A percentile compares a stretch with the other conserved stretches of the same genome.
Conservation (phyloP, 2,329 filamentous ascomycete species). For the Coniochaeta ligniaria region DNA sequence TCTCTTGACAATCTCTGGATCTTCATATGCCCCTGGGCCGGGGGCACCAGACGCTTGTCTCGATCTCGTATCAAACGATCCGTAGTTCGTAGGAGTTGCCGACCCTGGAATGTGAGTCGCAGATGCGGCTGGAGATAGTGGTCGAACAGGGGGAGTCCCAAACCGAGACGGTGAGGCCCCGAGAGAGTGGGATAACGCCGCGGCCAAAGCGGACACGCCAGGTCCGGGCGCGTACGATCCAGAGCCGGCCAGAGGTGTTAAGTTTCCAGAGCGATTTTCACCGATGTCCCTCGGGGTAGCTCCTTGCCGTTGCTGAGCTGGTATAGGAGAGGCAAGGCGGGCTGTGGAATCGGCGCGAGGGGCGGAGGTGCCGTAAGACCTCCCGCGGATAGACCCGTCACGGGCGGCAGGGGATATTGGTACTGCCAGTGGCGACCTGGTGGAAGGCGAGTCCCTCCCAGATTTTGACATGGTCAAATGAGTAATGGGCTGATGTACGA, state of each 20-base stretch:
- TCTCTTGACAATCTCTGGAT: constrained; percentile 83
- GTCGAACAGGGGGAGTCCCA: constrained; percentile 55
- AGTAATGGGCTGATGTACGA: neutral
- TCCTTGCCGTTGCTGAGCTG: constrained; percentile 7
- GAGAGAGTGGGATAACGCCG: constrained; percentile 71
- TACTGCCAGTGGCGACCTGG: constrained; percentile 22
- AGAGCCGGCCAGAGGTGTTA: constrained; percentile 59
- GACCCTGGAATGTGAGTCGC: constrained; percentile 36
- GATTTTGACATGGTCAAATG: constrained; percentile 16
- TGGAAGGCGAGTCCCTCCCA: constrained; percentile 17
- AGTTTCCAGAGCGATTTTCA: constrained; percentile 36
- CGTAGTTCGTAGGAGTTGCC: constrained; percentile 65
- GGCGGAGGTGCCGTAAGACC: constrained; percentile 42
- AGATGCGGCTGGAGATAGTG: constrained; percentile 50
- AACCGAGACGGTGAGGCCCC: constrained; percentile 64
- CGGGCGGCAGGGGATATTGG: constrained; percentile 38
- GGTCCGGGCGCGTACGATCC: constrained; percentile 64
- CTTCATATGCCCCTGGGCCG: constrained; percentile 63
- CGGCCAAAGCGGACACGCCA: constrained; percentile 80
- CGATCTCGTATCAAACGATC: constrained; percentile 71
- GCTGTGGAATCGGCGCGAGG: constrained; percentile 55
- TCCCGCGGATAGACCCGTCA: constrained; percentile 31
- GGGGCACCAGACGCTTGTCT: constrained; percentile 33
- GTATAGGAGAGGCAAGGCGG: constrained; percentile 50
- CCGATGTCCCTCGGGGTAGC: constrained; percentile 20